Evolutionary conservation across 352 stramenopile genomes (phyloP).

Genomic region (Phytophthora lateralis): DNA sequence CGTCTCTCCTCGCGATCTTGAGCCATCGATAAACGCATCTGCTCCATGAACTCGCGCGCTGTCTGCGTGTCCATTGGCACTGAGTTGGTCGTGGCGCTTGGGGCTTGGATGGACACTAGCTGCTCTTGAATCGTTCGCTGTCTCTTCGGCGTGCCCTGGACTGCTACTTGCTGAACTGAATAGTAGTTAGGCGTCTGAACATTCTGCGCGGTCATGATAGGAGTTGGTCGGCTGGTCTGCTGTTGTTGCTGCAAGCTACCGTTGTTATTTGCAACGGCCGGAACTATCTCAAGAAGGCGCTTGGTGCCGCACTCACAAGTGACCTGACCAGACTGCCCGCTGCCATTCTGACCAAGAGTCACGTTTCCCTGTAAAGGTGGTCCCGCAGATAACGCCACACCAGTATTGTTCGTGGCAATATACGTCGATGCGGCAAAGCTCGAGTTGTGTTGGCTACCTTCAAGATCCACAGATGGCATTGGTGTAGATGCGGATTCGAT

Average conservation of each 20-base stretch:
- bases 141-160: conserved; percentile 26
- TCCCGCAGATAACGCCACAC: background rate
- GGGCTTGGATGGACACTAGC: conserved; percentile 3
- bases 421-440: conserved; percentile 11
- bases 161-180: conserved; percentile 10
- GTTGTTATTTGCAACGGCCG: conserved; percentile 1
- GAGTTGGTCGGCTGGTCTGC: conserved; percentile 6
- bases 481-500: conserved; percentile 11
- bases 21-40: conserved; percentile 41
- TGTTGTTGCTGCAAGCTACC: conserved; percentile 5
- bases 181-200: conserved; percentile 11
- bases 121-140: conserved; percentile 29
- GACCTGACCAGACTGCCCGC: conserved; percentile 17
- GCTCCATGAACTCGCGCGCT: conserved; percentile 28
- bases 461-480: conserved; percentile 14
- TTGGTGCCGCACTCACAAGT: conserved; percentile 31
- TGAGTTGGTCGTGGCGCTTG: conserved; percentile 1
- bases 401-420: conserved; percentile 8
- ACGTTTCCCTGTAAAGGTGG: conserved; percentile 1
- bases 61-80: conserved; percentile 14
- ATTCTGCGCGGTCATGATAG: conserved; percentile 7
- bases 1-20: conserved; percentile 53
- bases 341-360: conserved; percentile 5
- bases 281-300: conserved; percentile 20
- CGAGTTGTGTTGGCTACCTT: conserved; percentile 23